Base-by-base conservation (phyloP, 441 rosid genomes). In the Manihot esculenta region DNA sequence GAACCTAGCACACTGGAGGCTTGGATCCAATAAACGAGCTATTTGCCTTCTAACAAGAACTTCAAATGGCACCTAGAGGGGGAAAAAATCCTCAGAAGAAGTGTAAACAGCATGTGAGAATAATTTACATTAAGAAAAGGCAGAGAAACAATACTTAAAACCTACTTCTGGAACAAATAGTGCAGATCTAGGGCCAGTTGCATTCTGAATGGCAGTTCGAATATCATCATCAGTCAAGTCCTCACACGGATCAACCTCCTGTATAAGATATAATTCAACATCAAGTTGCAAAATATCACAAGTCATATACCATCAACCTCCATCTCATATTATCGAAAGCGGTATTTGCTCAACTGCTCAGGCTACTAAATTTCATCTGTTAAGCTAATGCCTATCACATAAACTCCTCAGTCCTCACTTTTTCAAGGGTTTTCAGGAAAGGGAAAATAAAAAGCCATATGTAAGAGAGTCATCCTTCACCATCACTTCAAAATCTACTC, bases 171-270 rank as follows among this genome's bases (percentile, higher is more conserved):
- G 98, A 69, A 92, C 93, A 80, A 94, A 94, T 35, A 94, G 76
- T 56, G 99, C 91, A 71, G 94, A 87, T 80, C 75, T 89, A 68
- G 96, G 93, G 80, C 97, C 99, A 69, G 94, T 90, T 51, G 99
- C 99, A 87, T 94, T 94, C 82, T 94, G 99, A 79, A 94, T 90
- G 61, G 94, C 96, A 74, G 94, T 94, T 71, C 92, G 92, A 69
- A 94, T 94, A 78, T 94, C 97, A 44, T 88, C 94, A 72, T 89
- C 93, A 64, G 96, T 94, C 84, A 94, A 86, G 80, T 88, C 93
- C 78, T 92, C 94, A 74, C 97, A 94, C 27, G 96, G 99, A 82
- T 92, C 97, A 77, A 94, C 99, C 79, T 92, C 97, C 97, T 92
- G 76, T 9, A 79, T 35, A 23, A 58, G 55, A 70, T 15, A 67